Evolutionary conservation across 352 stramenopile genomes (phyloP), one percentile per base, ranked within the genome.

Genomic region (Pythium coloratum): DNA sequence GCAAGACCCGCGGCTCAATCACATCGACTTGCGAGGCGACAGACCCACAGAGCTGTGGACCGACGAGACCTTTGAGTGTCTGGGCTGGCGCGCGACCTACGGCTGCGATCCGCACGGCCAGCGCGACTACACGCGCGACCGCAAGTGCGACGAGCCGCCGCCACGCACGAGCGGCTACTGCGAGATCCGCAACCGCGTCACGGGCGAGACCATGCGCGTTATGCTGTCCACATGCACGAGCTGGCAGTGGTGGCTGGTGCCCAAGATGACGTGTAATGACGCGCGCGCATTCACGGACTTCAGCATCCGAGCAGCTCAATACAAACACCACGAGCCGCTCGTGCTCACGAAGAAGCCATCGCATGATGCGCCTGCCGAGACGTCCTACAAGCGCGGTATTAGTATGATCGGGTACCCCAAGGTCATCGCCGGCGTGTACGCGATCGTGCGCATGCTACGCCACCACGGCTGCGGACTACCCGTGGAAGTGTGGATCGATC

Each of bases 151-250:
- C 33, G 62, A 83, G 44, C 72, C 70, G 7, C 73, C 89, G 59
- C 66, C 79, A 24, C 73, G 76, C 62, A 73, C 73, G 14, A 83
- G 71, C 54, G 86, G 86, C 60, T 92, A 81, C 67, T 94, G 86
- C 59, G 82, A 92, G 61, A 71, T 94, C 56, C 74, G 80, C 51
- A 91, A 92, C 62, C 72, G 70, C 20, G 82, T 79, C 46, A 90
- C 80, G 0, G 82, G 84, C n/a, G 59, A 80, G 42, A 62, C 71
- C 1, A 57, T 85, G 10, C 82, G 72, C 51, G 75, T 92, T 46
- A 91, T 94, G 86, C 64, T 88, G 55, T 57, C 77, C 18, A 92
- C 82, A n/a, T 92, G 84, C 72, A 83, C 86, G 64, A 85, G 76
- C 46, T 91, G 80, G 81, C 79, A 77, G 20, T 85, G 78, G 75